Base-by-base conservation (phyloP, 2,329 filamentous ascomycete genomes). In the Microcyclospora pomicola region DNA sequence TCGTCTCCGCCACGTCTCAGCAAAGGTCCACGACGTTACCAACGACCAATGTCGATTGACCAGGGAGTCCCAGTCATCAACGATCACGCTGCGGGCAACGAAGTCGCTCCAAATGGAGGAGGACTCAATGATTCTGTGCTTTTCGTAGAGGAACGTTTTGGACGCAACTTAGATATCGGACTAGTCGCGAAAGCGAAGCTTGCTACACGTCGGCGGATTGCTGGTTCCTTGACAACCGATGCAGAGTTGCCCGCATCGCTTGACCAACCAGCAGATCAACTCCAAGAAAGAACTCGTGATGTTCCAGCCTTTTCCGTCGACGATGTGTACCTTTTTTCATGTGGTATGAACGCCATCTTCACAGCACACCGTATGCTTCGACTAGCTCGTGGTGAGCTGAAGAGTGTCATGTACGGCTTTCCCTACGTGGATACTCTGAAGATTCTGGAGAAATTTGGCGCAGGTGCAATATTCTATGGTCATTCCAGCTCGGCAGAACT, bases 381-480 rank as follows among this genome's bases (percentile, higher is more conserved):
- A 44, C 65, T 67, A 36, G 69, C 75, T 1, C 73, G 78, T 29
- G 76, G 77, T 2, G 64, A 69, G 6, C 55, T 73, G 42, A 82
- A 83, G 60, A 92, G 85, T 58, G 77, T 98, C 54, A 87, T 81
- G 53, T 95, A 85, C 53, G 91, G 91, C n/a, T 98, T 98, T 50
- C 86, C 91, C 0, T 98, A 98, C 51, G 84, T 95, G 37, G 91
- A 98, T 60, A 95, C 91, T 0, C 71, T 96, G 38, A 98, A 98
- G 59, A 84, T 95, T 35, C 66, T 96, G 5, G 70, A 96, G 57
- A 98, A 96, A 59, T 96, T 92, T 59, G 91, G 88, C 0, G 82
- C 86, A 0, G 88, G 88, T 1, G 87, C 80, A 42, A 59, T 80
- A 2, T 96, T 96, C 56, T 95, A 93, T 59, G 88, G 88, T 2